phyloP scores from a whole-genome alignment of 2,329 filamentous ascomycete genomes.

The Iodosphaeria phyllophila region DNA sequence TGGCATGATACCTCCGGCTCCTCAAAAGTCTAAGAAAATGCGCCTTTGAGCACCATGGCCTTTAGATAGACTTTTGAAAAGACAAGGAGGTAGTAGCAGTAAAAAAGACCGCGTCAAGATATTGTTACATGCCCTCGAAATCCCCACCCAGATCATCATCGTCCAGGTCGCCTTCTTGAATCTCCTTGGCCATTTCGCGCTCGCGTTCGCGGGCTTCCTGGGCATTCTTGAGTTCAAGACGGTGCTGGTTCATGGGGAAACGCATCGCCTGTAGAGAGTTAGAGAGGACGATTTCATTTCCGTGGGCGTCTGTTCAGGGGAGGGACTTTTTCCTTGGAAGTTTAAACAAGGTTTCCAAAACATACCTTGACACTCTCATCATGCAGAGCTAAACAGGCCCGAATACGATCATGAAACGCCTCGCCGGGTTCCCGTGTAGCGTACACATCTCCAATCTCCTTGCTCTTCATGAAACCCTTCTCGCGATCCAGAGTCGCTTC shows the following conservation, averaged over 20 bases:
- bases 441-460: slow-evolving; percentile 90
- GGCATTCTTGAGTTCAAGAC: slow-evolving; percentile 90
- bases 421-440: slow-evolving; percentile 89
- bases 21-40: no score
- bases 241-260: slow-evolving; percentile 98
- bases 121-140: slow-evolving; percentile 73
- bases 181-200: slow-evolving; percentile 95
- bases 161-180: slow-evolving; percentile 91
- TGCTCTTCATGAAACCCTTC: slow-evolving; percentile 95
- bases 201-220: slow-evolving; percentile 96
- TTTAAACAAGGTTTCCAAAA: slow-evolving; percentile 3
- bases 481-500: slow-evolving; percentile 90
- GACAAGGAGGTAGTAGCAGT: no score
- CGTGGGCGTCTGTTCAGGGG: no score
- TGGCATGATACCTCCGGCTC: no score
- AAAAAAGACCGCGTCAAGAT: slow-evolving; percentile 1
- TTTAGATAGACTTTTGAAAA: no score
- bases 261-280: slow-evolving; percentile 59
- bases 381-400: slow-evolving; percentile 76
- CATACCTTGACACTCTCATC: slow-evolving; percentile 95
- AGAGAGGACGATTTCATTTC: no score
- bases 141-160: slow-evolving; percentile 92
- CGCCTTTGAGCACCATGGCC: no score
- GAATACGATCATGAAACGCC: slow-evolving; percentile 93
- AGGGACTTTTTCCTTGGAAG: no score